Conservation (phyloP, 495 filamentous ascomycete genomes). For the Elasticomyces elasticus region DNA sequence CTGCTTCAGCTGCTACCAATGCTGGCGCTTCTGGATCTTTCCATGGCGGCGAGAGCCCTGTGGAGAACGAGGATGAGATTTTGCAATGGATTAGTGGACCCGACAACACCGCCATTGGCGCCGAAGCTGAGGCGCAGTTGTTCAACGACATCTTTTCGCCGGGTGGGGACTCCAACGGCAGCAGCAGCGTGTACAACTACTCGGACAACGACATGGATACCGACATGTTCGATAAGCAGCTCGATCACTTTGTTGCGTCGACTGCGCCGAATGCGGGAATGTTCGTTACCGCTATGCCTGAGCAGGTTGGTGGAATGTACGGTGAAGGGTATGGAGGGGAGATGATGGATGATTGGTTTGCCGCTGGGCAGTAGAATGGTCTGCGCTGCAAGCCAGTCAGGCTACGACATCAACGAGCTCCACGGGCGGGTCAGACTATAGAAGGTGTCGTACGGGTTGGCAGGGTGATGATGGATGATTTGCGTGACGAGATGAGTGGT, state of each 20-base stretch:
- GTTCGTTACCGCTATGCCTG: neutral
- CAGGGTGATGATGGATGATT: too few relatives aligned
- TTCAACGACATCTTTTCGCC: neutral
- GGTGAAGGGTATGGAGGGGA: neutral
- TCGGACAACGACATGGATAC: neutral
- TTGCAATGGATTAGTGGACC: too few relatives aligned
- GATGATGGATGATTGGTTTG: neutral
- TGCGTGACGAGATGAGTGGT: too few relatives aligned
- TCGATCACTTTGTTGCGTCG: neutral
- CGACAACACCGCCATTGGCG: neutral
- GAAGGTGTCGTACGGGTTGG: too few relatives aligned
- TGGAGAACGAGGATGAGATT: neutral
- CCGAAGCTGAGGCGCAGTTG: neutral
- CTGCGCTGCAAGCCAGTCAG: neutral
- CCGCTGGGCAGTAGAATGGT: too few relatives aligned
- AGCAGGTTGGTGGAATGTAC: neutral
- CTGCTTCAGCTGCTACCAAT: neutral
- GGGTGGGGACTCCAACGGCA: neutral
- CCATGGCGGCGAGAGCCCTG: slow-evolving; percentile 8
- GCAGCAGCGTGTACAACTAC: neutral
- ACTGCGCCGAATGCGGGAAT: neutral
- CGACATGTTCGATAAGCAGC: neutral
- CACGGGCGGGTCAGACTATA: neutral
- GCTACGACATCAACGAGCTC: neutral
- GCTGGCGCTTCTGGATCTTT: neutral